These are phyloP conservation scores for Metschnikowia amazonensis DNA, from an alignment of 805 yeast genomes.

Conservation along the genomic window DNA sequence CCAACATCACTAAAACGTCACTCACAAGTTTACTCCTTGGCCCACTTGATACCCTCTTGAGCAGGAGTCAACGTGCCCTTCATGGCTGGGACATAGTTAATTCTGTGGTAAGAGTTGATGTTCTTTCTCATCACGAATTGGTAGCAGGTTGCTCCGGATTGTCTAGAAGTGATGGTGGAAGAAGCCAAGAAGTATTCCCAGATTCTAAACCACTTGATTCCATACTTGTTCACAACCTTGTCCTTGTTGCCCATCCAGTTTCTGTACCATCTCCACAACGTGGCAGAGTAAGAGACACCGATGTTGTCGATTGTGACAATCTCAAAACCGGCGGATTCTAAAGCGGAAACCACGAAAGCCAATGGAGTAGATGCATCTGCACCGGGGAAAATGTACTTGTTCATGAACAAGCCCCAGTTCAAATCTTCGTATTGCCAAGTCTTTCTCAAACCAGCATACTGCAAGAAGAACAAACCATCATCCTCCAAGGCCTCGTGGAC, in stretches of 20 bases:
- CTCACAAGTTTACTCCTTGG: conserved; percentile 29
- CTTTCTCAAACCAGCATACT: conserved; percentile 87
- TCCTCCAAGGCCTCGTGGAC: conserved; percentile 86
- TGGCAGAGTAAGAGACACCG: conserved; percentile 90
- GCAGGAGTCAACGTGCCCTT: conserved; percentile 64
- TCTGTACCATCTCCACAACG: conserved; percentile 91
- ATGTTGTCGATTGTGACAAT: conserved; percentile 78
- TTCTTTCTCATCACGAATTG: conserved; percentile 90
- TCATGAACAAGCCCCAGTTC: conserved; percentile 93
- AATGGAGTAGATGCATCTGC: conserved; percentile 95
- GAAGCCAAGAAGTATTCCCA: conserved; percentile 89
- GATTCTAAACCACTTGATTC: conserved; percentile 85
- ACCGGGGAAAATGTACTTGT: conserved; percentile 95
- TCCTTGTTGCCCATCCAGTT: conserved; percentile 88
- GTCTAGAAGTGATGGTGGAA: conserved; percentile 83
- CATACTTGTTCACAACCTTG: conserved; percentile 71
- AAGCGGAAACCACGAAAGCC: conserved; percentile 69
- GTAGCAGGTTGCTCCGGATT: conserved; percentile 89
- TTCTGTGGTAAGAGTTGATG: conserved; percentile 76
- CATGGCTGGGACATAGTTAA: conserved; percentile 76
- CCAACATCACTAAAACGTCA: too few relatives aligned
- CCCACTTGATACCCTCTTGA: conserved; percentile 56
- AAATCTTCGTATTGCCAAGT: conserved; percentile 93
- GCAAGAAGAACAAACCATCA: conserved; percentile 83
- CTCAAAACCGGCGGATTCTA: conserved; percentile 86